A percentile compares a stretch with the other conserved stretches of the same genome.
These are phyloP conservation scores for Dicorynia guianensis DNA, from an alignment of 306 rosid species.

Conservation along the genomic window DNA sequence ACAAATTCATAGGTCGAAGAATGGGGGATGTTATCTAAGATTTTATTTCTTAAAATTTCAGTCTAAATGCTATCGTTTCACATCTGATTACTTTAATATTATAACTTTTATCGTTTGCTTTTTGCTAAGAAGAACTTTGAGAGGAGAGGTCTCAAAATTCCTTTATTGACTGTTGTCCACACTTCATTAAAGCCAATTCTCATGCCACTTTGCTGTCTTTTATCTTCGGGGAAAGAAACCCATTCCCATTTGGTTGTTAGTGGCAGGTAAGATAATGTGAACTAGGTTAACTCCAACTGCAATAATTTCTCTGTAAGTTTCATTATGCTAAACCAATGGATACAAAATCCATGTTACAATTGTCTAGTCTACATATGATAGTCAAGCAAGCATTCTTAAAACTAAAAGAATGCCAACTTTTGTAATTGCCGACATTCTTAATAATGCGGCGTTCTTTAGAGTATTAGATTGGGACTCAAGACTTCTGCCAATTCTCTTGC, in stretches of 20 bases:
- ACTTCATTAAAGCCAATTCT: constrained; percentile 41
- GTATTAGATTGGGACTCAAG: no score
- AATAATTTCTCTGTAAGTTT: not conserved
- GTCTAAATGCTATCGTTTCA: constrained; percentile 30
- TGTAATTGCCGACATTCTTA: no score
- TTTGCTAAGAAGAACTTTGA: constrained; percentile 26
- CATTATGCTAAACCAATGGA: not conserved
- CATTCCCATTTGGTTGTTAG: constrained; percentile 33
- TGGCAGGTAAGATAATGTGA: constrained; percentile 24
- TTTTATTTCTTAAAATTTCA: constrained; percentile 49
- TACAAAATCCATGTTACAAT: not conserved
- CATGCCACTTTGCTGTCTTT: constrained; percentile 24
- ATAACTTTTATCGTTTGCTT: constrained; percentile 32
- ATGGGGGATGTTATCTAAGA: constrained; percentile 49
- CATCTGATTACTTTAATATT: not conserved
- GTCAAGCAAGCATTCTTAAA: no score
- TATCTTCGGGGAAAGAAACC: constrained; percentile 30
- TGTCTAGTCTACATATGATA: no score
- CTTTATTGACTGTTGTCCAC: constrained; percentile 40
- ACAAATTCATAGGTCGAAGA: constrained; percentile 41
- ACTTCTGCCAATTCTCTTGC: no score
- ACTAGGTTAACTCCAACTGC: not conserved
- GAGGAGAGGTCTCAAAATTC: constrained; percentile 25
- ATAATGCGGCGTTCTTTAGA: no score
- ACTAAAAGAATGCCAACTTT: no score